Evolutionary conservation across 2,329 filamentous ascomycete species (phyloP).

Genomic region (Xenosphaeropsis pyriputrescens): DNA sequence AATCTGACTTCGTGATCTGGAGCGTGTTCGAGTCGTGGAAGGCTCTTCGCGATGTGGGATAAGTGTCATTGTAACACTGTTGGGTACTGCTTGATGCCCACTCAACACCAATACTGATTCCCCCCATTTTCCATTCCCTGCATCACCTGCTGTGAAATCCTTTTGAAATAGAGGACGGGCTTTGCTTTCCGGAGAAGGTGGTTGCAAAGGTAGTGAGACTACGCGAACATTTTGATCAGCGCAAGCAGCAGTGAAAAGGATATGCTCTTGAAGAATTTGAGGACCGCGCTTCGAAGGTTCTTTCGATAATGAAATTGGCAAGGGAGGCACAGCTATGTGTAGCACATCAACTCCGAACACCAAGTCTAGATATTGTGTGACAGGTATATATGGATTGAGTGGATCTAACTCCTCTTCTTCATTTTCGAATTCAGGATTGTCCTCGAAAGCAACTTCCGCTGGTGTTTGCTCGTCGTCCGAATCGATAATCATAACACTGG

Average conservation of each 20-base stretch:
- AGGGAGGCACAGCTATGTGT: constrained; percentile 39
- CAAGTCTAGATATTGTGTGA: constrained; percentile 47
- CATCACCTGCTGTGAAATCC: constrained; percentile 34
- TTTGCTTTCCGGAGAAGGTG: constrained; percentile 45
- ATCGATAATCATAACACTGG: constrained; percentile 47
- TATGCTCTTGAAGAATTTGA: constrained; percentile 35
- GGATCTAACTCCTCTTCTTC: constrained; percentile 22
- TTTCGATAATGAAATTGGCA: constrained; percentile 32
- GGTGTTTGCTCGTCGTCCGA: constrained; percentile 40
- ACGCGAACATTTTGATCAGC: constrained; percentile 40
- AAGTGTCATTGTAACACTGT: constrained; percentile 37
- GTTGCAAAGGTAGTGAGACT: constrained; percentile 43
- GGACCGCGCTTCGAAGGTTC: constrained; percentile 28
- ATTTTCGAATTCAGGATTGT: constrained; percentile 44
- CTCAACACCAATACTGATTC: constrained; percentile 38
- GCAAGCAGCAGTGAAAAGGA: constrained; percentile 46
- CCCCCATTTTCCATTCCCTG: constrained; percentile 48
- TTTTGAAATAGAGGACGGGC: constrained; percentile 33
- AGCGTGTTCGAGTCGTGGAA: not conserved
- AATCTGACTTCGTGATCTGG: constrained; percentile 3
- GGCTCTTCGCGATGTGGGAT: constrained; percentile 20
- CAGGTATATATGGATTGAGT: constrained; percentile 30
- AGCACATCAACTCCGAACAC: constrained; percentile 38
- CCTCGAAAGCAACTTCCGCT: constrained; percentile 25
- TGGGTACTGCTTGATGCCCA: constrained; percentile 35